phyloP scores from a whole-genome alignment of 805 yeast species.

The Kuraishia borneana region DNA sequence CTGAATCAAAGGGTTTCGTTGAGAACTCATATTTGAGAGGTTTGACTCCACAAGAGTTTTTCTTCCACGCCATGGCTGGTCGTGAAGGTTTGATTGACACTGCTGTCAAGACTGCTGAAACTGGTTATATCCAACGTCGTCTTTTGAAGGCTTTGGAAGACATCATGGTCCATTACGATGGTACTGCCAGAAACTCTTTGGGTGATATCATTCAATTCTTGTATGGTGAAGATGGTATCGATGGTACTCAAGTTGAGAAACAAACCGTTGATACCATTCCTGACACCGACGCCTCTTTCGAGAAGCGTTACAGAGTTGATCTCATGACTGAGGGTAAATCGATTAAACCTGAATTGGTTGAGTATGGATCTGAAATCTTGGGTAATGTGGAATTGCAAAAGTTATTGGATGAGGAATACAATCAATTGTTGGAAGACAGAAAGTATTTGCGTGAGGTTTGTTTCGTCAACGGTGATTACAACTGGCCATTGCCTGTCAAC shows the following conservation, averaged over 20 bases:
- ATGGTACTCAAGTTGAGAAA: conserved; percentile 95
- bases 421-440: conserved; percentile 71
- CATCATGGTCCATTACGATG: conserved; percentile 96
- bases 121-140: conserved; percentile 98
- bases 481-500: conserved; percentile 97
- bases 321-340: conserved; percentile 60
- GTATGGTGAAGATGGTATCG: conserved; percentile 98
- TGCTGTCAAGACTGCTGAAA: conserved; percentile 98
- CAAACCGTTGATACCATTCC: conserved; percentile 94
- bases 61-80: conserved; percentile 99
- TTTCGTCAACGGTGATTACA: conserved; percentile 87
- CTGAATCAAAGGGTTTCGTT: conserved; percentile 96
- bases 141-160: conserved; percentile 93
- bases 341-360: conserved; percentile 64
- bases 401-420: conserved; percentile 73
- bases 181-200: conserved; percentile 93
- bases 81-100: conserved; percentile 99
- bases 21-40: conserved; percentile 97
- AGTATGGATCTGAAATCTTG: conserved; percentile 80
- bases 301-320: conserved; percentile 76
- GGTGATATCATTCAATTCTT: conserved; percentile 95
- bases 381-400: conserved; percentile 84
- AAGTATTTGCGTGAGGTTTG: conserved; percentile 64
- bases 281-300: conserved; percentile 79
- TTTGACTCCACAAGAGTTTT: conserved; percentile 95